Evolutionary conservation across 306 rosid genomes (phyloP), one percentile per base, ranked within the genome.

Genomic region (Quercus engelmannii): DNA sequence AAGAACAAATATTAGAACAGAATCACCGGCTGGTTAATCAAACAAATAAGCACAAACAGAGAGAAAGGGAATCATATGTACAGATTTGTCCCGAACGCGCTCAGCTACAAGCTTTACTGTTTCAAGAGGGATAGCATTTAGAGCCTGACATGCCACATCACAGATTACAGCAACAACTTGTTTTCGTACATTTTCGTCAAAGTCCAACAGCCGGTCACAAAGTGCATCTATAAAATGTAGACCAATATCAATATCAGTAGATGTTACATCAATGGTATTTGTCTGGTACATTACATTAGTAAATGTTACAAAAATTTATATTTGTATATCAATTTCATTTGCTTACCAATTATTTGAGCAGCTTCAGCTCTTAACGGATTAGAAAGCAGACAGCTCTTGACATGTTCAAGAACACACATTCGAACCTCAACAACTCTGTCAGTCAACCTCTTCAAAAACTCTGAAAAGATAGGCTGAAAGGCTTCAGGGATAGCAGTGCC

Each of bases 71-170:
- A 69, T 75, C 76, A 81, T 82, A 79, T 74, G 65, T 93, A 96
- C 99, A 85, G 99, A 96, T 91, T 91, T 96, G 84, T 96, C 99
- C 74, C 98, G 97, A 78, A 96, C 94, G 62, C 99, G 96, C 73
- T 93, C 99, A 1, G 99, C 97, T 79, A 96, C 93, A 82, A 93
- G 96, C 85, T 93, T 91, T 81, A 96, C 79, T 19, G 93, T 89
- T 84, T 91, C 99, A 77, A 87, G 86, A 4, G 93, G 92, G 87
- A 91, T 79, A 41, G 96, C 93, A 78, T 86, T 82, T 20, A 81
- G 79, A 67, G 89, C 85, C 78, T 86, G 92, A 74, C 97, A 91
- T 19, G 92, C 92, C 76, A 96, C 96, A 79, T 96, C 99, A 64
- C 93, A 93, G 77, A 93, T 86, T 78, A 96, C 99, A 85, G 93